Percentiles rank a stretch among this genome's conserved stretches.
phyloP scores from a whole-genome alignment of 306 rosid genomes.

The Rosa persica region DNA sequence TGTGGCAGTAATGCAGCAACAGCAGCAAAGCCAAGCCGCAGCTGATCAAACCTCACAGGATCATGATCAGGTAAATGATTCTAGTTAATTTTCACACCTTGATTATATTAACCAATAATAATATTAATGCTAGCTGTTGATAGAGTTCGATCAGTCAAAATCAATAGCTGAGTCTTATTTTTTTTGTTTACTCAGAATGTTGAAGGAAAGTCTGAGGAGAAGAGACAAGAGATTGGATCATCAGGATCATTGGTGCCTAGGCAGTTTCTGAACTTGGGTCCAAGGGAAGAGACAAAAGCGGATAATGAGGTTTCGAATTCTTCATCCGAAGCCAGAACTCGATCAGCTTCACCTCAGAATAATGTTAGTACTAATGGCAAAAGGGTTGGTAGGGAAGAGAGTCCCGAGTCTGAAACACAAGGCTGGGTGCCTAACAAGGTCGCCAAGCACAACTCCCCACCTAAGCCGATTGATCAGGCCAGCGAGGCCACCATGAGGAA shows the following conservation, averaged over 20 bases:
- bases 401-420: conserved; percentile 69
- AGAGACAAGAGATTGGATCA: conserved; percentile 32
- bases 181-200: conserved; percentile 35
- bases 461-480: conserved; percentile 50
- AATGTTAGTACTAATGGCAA: conserved; percentile 34
- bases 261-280: conserved; percentile 67
- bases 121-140: neutral
- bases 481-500: conserved; percentile 92
- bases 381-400: conserved; percentile 58
- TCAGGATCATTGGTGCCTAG: conserved; percentile 44
- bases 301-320: conserved; percentile 55
- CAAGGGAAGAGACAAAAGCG: conserved; percentile 38
- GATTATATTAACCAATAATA: neutral
- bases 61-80: conserved; percentile 17
- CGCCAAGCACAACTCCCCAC: conserved; percentile 36
- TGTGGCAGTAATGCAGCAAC: conserved; percentile 59
- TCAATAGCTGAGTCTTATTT: neutral
- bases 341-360: conserved; percentile 63
- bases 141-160: neutral
- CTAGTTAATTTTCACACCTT: neutral
- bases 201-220: conserved; percentile 44
- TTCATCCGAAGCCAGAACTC: conserved; percentile 76
- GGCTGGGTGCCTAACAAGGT: conserved; percentile 68
- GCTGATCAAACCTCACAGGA: conserved; percentile 20
- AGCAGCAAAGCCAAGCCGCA: conserved; percentile 43